These are phyloP conservation scores for Balamuthia mandrillaris DNA, from an alignment of 208 protist genomes.

Conservation along the genomic window DNA sequence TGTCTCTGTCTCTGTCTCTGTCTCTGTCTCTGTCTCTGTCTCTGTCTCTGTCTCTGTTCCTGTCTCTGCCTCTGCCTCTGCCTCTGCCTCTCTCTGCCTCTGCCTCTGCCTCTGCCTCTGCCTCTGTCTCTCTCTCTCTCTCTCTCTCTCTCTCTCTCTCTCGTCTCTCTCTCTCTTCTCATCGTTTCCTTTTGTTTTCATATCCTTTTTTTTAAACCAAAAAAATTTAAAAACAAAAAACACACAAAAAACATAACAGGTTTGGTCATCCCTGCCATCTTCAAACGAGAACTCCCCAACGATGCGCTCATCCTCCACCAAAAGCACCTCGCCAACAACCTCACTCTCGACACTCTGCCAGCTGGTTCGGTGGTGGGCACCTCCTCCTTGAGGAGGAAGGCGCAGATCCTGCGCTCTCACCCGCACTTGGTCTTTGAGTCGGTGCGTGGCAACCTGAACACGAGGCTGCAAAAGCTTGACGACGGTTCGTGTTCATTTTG, in stretches of 20 bases:
- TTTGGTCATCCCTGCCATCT: not conserved
- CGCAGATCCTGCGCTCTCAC: conserved; percentile 24
- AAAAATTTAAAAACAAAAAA: not conserved
- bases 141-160: not conserved
- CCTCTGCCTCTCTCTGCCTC: too few species aligned
- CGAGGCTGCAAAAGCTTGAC: conserved; percentile 45
- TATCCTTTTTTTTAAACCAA: not conserved
- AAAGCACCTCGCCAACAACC: not conserved
- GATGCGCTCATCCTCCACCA: conserved; percentile 27
- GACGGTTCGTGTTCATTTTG: too few species aligned
- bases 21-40: too few species aligned
- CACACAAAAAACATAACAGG: too few species aligned
- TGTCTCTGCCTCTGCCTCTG: too few species aligned
- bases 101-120: not conserved
- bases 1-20: too few species aligned
- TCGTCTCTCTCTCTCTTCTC: not conserved
- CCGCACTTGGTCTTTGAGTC: not conserved
- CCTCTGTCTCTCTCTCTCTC: not conserved
- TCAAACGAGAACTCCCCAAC: not conserved
- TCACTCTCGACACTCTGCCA: conserved; percentile 29
- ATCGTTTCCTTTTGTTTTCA: not conserved
- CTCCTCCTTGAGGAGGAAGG: conserved; percentile 3
- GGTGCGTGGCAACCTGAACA: conserved; percentile 45
- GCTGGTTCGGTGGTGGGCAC: conserved; percentile 38
- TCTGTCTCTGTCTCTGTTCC: too few species aligned